These are phyloP conservation scores for Xylaria bambusicola DNA, from an alignment of 495 filamentous ascomycete genomes.

Conservation along the genomic window DNA sequence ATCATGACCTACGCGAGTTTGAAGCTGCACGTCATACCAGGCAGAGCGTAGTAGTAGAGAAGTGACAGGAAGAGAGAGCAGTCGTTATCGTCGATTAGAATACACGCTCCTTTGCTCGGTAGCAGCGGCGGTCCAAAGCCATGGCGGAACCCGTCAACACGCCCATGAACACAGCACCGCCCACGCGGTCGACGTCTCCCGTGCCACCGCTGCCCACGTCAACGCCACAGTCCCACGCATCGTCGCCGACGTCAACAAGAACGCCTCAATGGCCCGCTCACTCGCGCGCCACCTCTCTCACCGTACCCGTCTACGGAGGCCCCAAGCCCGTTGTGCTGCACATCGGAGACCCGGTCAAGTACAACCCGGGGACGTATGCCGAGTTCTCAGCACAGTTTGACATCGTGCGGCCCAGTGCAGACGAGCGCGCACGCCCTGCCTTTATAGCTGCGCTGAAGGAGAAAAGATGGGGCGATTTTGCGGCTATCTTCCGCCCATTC, in stretches of 20 bases:
- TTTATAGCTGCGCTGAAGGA: slow-evolving; percentile 67
- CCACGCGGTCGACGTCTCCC: slow-evolving; percentile 47
- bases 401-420: slow-evolving; percentile 54
- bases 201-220: slow-evolving; percentile 31
- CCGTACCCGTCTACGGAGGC: slow-evolving; percentile 21
- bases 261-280: slow-evolving; percentile 16
- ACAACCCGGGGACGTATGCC: slow-evolving; percentile 61
- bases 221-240: slow-evolving; percentile 16
- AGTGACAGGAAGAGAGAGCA: slow-evolving; percentile 2
- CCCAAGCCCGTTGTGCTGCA: slow-evolving; percentile 58
- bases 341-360: slow-evolving; percentile 68
- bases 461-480: slow-evolving; percentile 68
- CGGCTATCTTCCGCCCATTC: slow-evolving; percentile 70
- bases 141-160: slow-evolving; percentile 56
- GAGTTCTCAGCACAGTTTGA: slow-evolving; percentile 59
- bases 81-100: no score
- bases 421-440: slow-evolving; percentile 55
- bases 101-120: no score
- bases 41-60: not conserved
- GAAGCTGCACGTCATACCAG: not conserved
- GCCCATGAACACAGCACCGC: slow-evolving; percentile 50
- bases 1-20: not conserved
- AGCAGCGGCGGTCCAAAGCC: no score
- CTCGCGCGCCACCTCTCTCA: slow-evolving; percentile 19
- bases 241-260: slow-evolving; percentile 23